Base-by-base conservation (phyloP, 805 yeast genomes). In the Starmerella vitae region DNA sequence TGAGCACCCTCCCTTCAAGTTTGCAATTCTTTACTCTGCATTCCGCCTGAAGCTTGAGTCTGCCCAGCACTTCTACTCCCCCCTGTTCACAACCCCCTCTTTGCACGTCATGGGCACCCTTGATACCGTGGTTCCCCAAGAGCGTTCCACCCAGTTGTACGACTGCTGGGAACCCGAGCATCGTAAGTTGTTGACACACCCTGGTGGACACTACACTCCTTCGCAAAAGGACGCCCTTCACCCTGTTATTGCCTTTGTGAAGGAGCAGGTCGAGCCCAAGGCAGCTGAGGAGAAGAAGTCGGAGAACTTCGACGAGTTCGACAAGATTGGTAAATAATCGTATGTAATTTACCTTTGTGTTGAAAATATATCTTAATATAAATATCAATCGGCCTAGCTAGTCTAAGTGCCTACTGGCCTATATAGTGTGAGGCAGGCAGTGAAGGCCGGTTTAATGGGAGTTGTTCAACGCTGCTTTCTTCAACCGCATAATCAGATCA, bases 171-270 rank as follows among this genome's bases (percentile, higher is more conserved):
- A 59, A 21, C 53, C 60, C 15, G 61, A 57, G 9, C 54, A 59
- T 19, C 62, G 80, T 5, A 65, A 60, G 4, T 52, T 63, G 12
- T 62, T 78, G 43, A 78, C 72, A 47, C 98, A 88, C 54, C 96
- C 96, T 8, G 97, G 98, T 44, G 96, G 97, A 1, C 98, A 88
- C 56, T 85, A 80, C 62, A 94, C 88, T 34, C 98, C 97, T 21
- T 84, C 83, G 60, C 78, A 85, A 36, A 81, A 80, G 58, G 72
- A 68, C 40, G 58, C 65, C 36, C 50, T 62, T 12, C 50, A 46
- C 9, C 45, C 52, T 3, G 60, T 62, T 7, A 47, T 50, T 3
- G 47, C 48, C 7, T 63, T 62, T 51, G 42, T 52, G 26, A 21
- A 37, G 5, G 24, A 32, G 5, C 28, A 28, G 5, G 37, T 22